phyloP scores from a whole-genome alignment of 2,329 filamentous ascomycete species.

The Fusarium gaditjirri region DNA sequence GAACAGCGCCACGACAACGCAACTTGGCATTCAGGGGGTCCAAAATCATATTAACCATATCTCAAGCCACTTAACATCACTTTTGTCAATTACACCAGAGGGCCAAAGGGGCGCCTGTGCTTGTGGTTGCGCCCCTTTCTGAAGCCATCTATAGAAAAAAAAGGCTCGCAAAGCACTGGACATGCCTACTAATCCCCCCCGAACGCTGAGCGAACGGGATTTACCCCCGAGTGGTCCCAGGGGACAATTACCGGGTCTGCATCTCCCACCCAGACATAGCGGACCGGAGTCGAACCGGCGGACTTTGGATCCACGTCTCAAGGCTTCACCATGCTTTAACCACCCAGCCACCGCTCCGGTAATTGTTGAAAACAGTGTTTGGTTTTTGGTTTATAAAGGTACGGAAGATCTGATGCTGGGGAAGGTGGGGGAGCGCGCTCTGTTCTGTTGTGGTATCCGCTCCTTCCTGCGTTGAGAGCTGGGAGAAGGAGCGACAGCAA shows the following conservation, averaged over 20 bases:
- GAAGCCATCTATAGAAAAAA: not conserved
- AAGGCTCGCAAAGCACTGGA: conserved; percentile 24
- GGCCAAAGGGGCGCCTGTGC: accelerated
- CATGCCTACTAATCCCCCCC: conserved; percentile 23
- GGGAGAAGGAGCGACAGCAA: accelerated
- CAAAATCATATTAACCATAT: accelerated
- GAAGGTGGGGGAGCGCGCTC: not conserved
- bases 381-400: not conserved
- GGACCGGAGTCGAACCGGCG: conserved; percentile 8
- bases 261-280: not conserved
- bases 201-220: conserved; percentile 8
- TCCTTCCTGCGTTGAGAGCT: not conserved
- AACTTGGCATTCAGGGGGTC: accelerated
- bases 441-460: accelerated
- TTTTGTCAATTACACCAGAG: accelerated
- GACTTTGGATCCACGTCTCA: accelerated
- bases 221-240: not conserved
- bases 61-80: not conserved
- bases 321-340: not conserved
- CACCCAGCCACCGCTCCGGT: conserved; percentile 6
- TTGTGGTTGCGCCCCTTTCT: not conserved
- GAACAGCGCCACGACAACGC: not conserved
- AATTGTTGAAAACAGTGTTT: not conserved
- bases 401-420: not conserved
- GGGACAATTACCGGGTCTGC: not conserved